Conservation (phyloP, 2,329 filamentous ascomycete species). For the Cordyceps tenuipes region DNA sequence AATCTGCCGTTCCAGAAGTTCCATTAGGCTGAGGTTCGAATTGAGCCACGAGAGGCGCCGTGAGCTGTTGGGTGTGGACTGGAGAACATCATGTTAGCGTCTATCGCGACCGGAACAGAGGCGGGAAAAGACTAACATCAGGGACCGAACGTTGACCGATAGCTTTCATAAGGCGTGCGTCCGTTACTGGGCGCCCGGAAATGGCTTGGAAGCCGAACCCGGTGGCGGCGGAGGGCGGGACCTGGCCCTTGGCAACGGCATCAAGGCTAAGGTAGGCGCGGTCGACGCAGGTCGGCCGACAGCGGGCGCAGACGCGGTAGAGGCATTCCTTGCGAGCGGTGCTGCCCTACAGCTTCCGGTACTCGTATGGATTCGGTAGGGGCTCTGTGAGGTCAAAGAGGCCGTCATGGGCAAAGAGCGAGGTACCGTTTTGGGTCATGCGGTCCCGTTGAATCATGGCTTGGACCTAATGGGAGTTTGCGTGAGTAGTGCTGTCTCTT, state of each 20-base stretch:
- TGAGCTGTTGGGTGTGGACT: not conserved
- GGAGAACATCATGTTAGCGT: not conserved
- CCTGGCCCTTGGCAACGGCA: constrained; percentile 39
- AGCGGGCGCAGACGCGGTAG: constrained; percentile 41
- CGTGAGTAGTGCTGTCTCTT: not conserved
- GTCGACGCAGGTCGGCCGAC: constrained; percentile 35
- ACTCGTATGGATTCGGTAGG: constrained; percentile 14
- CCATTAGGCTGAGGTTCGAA: constrained; percentile 9
- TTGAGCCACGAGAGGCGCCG: constrained; percentile 5
- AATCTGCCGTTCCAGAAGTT: constrained; percentile 11
- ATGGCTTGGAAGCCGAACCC: constrained; percentile 45
- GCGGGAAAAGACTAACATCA: constrained; percentile 22
- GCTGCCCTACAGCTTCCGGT: constrained; percentile 31
- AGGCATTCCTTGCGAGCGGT: constrained; percentile 35
- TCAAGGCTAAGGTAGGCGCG: constrained; percentile 43
- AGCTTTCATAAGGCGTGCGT: constrained; percentile 29
- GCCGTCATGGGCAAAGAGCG: constrained; percentile 16
- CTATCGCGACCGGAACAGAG: not conserved
- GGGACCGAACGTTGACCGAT: constrained; percentile 32
- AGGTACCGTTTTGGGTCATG: constrained; percentile 18
- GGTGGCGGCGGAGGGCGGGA: constrained; percentile 39
- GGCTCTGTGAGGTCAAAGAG: constrained; percentile 14
- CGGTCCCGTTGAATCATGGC: constrained; percentile 23
- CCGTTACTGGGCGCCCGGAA: constrained; percentile 34
- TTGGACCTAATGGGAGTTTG: constrained; percentile 22